Base-by-base conservation (phyloP, 805 yeast genomes). In the Spathaspora arborariae region DNA sequence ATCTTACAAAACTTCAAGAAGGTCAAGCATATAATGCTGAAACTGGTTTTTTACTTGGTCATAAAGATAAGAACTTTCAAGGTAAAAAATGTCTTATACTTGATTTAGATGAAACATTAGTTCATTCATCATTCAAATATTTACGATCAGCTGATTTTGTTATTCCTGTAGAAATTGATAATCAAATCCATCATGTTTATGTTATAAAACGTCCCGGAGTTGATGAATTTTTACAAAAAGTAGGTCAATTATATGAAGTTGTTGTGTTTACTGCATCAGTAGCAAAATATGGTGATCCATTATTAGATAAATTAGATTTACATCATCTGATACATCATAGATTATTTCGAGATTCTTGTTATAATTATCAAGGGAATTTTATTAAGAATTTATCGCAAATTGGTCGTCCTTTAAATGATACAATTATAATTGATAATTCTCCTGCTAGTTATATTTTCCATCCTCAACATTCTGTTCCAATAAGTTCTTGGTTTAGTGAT, bases 381-480 rank as follows among this genome's bases (percentile, higher is more conserved):
- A 89, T 94, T 63, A 94, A 94, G 70, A 92, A 94, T 63, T 74
- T 94, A 55, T 84, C 96, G 5, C 97, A 89, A 65, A 81, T 94
- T 56, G 99, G 99, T 10, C 77, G 99, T 58, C 97, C 97, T 2
- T 72, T 94, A 51, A 70, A 78, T 47, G 96, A 90, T 54, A 73
- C 86, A 39, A 90, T 94, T 47, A 94, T 94, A 54, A 82, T 94
- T 53, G 99, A 94, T 71, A 94, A 94, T 67, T 91, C 98, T 2
- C 98, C 99, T 1, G 96, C 98, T 2, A 88, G 97, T n/a, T 94
- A 94, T 67, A 84, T 92, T 47, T 88, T 94, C 75, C 98, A 94
- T 63, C 99, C 99, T 18, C 96, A 89, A 65, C 97, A 94, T 70
- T 96, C 98, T 7, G 85, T 94, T 22, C 99, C 99, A 20, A 88